Conservation (phyloP, 371 early-diverging fungal genomes). For the Polyrhizophydium stewartii region DNA sequence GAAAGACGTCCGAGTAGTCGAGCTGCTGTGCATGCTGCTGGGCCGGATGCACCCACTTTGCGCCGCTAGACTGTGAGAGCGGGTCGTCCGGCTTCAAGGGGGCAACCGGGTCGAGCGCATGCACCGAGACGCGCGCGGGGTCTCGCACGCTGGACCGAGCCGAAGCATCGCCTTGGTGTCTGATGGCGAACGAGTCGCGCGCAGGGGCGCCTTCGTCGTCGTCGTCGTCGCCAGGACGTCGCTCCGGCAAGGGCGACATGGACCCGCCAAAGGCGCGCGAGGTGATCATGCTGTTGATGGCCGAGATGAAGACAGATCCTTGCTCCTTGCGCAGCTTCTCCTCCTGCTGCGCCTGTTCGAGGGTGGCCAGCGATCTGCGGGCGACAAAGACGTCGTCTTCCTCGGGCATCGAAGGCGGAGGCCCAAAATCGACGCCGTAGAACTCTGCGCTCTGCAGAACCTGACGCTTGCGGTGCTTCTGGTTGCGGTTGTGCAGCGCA, state of each 20-base stretch:
- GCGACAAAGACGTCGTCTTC: slow-evolving; percentile 7
- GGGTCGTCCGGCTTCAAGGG: too few species aligned
- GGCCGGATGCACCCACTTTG: slow-evolving; percentile 10
- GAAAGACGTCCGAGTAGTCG: slow-evolving; percentile 32
- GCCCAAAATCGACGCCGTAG: slow-evolving; percentile 29
- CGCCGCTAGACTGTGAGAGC: too few species aligned
- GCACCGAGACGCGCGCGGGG: too few species aligned
- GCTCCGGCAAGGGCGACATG: too few species aligned
- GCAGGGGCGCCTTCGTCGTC: too few species aligned
- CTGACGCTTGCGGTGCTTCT: slow-evolving; percentile 1
- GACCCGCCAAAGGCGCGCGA: neutral
- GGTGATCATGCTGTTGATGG: slow-evolving; percentile 11
- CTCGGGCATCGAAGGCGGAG: slow-evolving; percentile 9
- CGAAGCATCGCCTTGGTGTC: too few species aligned
- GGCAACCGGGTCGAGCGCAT: too few species aligned
- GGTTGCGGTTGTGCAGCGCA: too few species aligned
- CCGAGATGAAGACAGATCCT: slow-evolving; percentile 24
- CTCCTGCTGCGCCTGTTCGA: slow-evolving; percentile 1
- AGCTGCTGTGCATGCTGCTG: slow-evolving; percentile 15
- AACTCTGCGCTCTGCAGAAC: slow-evolving; percentile 24
- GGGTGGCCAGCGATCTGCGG: neutral
- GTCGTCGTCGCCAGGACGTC: too few species aligned
- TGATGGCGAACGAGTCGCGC: too few species aligned
- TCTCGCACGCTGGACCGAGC: too few species aligned
- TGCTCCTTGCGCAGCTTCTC: slow-evolving; percentile 10